Evolutionary conservation across 768 basidiomycete genomes (phyloP).

Genomic region (Russula sp.): DNA sequence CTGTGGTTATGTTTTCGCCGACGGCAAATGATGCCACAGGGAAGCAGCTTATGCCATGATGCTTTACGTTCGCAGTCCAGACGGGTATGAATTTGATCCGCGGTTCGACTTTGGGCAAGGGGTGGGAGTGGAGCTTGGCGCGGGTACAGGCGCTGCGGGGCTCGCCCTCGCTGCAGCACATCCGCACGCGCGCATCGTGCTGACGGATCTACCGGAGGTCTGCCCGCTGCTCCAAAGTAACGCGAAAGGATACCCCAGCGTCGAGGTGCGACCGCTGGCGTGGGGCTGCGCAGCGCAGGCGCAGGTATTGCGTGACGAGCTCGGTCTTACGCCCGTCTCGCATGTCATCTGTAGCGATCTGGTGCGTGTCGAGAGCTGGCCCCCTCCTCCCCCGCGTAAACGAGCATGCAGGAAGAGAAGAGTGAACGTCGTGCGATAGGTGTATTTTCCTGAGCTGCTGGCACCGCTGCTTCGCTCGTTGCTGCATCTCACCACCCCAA

Average conservation of each 20-base stretch:
- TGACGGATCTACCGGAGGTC: slow-evolving; percentile 78
- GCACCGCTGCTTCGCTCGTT: slow-evolving; percentile 70
- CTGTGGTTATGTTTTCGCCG: slow-evolving; percentile 36
- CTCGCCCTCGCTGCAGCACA: slow-evolving; percentile 27
- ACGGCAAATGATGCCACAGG: slow-evolving; percentile 35
- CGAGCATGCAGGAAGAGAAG: neutral
- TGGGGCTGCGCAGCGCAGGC: slow-evolving; percentile 59
- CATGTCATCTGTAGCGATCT: slow-evolving; percentile 82
- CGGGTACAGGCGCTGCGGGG: slow-evolving; percentile 63
- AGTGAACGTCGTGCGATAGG: slow-evolving; percentile 34
- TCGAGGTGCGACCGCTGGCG: slow-evolving; percentile 50
- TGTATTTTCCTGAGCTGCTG: slow-evolving; percentile 81
- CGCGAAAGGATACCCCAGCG: slow-evolving; percentile 17
- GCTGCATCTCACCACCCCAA: slow-evolving; percentile 50
- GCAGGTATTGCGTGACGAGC: slow-evolving; percentile 33
- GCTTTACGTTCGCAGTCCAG: slow-evolving; percentile 42
- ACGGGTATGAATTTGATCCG: slow-evolving; percentile 45
- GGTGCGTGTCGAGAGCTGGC: slow-evolving; percentile 46
- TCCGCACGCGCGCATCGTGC: slow-evolving; percentile 32
- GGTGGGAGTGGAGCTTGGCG: slow-evolving; percentile 66
- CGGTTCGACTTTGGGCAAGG: slow-evolving; percentile 34
- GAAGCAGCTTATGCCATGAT: slow-evolving; percentile 62
- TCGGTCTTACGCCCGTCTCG: slow-evolving; percentile 34
- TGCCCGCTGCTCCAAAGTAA: slow-evolving; percentile 42
- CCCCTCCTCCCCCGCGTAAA: neutral